These are phyloP conservation scores for Entomortierella beljakovae DNA, from an alignment of 192 early-diverging fungal genomes.

Conservation along the genomic window DNA sequence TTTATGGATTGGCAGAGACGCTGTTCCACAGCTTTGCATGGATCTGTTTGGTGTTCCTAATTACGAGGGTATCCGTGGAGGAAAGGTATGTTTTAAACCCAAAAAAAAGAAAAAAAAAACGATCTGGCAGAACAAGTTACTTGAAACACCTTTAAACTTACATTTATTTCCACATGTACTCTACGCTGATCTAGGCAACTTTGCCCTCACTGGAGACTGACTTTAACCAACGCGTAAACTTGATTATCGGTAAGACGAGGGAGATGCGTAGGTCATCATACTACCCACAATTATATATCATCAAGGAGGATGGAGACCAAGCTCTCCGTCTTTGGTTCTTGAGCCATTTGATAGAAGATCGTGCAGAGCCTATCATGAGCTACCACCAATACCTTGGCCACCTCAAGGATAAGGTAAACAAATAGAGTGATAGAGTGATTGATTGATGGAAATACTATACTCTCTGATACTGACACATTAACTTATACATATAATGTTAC, in stretches of 20 bases:
- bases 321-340: conserved; percentile 85
- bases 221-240: conserved; percentile 77
- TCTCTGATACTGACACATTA: neutral
- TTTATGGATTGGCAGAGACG: conserved; percentile 87
- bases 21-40: conserved; percentile 74
- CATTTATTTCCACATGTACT: neutral
- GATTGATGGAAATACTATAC: neutral
- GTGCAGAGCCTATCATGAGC: conserved; percentile 80
- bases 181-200: conserved; percentile 60
- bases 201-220: conserved; percentile 76
- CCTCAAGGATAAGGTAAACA: conserved; percentile 72
- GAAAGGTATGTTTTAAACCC: conserved; percentile 84
- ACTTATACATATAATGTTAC: neutral
- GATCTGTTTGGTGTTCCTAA: conserved; percentile 80
- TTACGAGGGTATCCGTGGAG: conserved; percentile 84
- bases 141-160: neutral
- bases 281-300: conserved; percentile 82
- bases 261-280: conserved; percentile 75
- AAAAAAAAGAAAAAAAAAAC: neutral
- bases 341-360: conserved; percentile 91
- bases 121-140: neutral
- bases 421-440: neutral
- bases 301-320: conserved; percentile 94
- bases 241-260: conserved; percentile 80
- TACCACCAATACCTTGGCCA: conserved; percentile 81